Percentiles rank a stretch among this genome's conserved stretches.
These are phyloP conservation scores for Melaleuca alternifolia DNA, from an alignment of 345 rosid species.

Conservation along the genomic window DNA sequence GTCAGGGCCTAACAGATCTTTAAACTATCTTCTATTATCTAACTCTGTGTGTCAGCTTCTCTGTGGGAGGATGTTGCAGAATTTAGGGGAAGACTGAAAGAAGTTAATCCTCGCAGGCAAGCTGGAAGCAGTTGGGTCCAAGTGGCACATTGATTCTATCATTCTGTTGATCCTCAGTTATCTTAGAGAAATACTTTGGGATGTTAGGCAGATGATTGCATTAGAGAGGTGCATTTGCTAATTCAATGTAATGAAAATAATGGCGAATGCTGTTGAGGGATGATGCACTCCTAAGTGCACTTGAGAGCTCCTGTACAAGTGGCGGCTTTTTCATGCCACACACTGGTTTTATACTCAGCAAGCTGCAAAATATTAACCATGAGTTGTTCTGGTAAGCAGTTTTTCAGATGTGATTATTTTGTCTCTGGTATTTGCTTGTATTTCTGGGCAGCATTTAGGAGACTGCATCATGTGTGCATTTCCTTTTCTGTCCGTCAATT, in stretches of 20 bases:
- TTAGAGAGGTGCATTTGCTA: neutral
- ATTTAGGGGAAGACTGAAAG: neutral
- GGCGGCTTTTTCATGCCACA: neutral
- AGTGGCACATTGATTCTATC: neutral
- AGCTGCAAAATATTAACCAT: neutral
- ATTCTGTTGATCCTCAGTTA: neutral
- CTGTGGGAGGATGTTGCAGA: neutral
- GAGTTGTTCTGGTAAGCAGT: neutral
- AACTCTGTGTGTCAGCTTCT: neutral
- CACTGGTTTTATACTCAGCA: neutral
- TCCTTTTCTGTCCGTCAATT: neutral
- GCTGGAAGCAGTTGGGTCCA: slow-evolving; percentile 1
- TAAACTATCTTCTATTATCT: neutral
- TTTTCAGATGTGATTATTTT: neutral
- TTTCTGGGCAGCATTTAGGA: neutral
- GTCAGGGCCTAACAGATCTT: neutral
- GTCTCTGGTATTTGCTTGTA: neutral
- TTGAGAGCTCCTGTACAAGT: neutral
- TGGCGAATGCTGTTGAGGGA: neutral
- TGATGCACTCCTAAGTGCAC: neutral
- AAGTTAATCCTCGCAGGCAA: neutral
- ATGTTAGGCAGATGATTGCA: neutral
- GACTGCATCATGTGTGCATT: neutral
- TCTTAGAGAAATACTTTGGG: neutral
- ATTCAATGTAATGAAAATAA: neutral